Percentiles rank a stretch among this genome's conserved stretches.
Conservation (phyloP, 257 asterid genomes). For the Capsicum chinense region DNA sequence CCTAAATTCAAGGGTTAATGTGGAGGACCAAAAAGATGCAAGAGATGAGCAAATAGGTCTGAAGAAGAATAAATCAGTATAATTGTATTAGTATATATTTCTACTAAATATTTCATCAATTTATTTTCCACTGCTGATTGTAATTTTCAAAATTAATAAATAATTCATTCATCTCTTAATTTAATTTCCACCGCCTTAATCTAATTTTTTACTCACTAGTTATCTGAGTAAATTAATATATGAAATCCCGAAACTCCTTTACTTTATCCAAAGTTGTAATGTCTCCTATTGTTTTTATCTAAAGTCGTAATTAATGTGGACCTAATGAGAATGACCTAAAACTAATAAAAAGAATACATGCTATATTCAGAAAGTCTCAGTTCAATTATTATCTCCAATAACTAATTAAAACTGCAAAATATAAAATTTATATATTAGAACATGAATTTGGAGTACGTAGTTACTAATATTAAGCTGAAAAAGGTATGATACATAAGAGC, state of each 20-base stretch:
- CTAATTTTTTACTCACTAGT: neutral
- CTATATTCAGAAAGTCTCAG: no score
- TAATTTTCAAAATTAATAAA: neutral
- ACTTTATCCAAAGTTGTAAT: neutral
- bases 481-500: neutral
- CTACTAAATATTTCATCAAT: neutral
- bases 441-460: no score
- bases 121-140: conserved; percentile 3
- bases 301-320: neutral
- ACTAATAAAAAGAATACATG: no score
- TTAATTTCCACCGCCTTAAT: neutral
- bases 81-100: neutral
- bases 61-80: neutral
- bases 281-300: neutral
- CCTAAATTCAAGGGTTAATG: conserved; percentile 27
- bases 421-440: no score
- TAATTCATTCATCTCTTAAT: neutral
- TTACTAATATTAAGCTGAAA: no score
- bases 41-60: neutral
- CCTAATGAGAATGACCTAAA: neutral
- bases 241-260: no score
- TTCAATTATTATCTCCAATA: no score
- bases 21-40: conserved; percentile 7
- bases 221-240: neutral
- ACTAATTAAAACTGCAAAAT: no score